Conservation (phyloP, 805 yeast genomes). For the Candida ficus region DNA sequence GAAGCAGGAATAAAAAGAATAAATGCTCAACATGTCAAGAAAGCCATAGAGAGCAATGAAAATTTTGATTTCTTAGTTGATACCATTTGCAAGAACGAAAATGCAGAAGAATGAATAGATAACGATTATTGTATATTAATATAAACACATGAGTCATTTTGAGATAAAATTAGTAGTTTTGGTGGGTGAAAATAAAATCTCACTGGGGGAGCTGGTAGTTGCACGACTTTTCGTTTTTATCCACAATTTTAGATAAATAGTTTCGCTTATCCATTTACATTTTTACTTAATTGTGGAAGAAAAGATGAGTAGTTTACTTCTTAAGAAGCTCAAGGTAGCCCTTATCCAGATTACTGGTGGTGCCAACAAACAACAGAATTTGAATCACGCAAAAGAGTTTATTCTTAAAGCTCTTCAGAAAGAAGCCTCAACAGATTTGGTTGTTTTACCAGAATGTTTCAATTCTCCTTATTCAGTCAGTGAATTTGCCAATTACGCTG, state of each 20-base stretch:
- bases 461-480: conserved; percentile 91
- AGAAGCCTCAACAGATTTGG: conserved; percentile 62
- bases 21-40: conserved; percentile 73
- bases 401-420: conserved; percentile 56
- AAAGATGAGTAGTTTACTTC: conserved; percentile 17
- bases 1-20: conserved; percentile 73
- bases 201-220: too few species aligned
- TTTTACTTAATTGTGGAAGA: not conserved
- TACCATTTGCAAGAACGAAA: conserved; percentile 25
- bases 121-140: not conserved
- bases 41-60: conserved; percentile 80
- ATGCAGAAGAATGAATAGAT: not conserved
- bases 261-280: not conserved
- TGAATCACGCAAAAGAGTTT: conserved; percentile 58
- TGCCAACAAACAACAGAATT: conserved; percentile 70
- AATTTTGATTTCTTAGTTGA: conserved; percentile 91
- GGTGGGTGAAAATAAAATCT: too few species aligned
- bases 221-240: too few species aligned
- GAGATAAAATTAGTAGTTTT: too few species aligned
- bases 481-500: conserved; percentile 85
- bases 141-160: not conserved
- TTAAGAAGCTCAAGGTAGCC: conserved; percentile 67
- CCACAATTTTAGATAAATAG: not conserved
- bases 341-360: conserved; percentile 72
- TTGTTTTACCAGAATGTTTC: conserved; percentile 95